Conservation (phyloP, 2,329 filamentous ascomycete species). For the Graphilbum ipis-grandicollis region DNA sequence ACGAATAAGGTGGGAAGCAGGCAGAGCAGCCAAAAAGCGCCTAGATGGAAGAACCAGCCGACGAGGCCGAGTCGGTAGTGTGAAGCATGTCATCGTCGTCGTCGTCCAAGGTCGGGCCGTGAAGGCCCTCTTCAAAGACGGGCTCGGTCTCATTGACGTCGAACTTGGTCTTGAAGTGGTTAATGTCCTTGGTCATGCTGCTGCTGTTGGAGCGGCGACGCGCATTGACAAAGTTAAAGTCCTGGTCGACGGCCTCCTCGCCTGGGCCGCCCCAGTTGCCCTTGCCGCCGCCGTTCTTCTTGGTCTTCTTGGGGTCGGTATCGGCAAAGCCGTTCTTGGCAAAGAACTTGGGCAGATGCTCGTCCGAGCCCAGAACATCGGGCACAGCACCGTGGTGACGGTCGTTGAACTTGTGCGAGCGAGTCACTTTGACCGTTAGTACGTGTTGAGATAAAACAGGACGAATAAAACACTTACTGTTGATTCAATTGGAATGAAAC, state of each 20-base stretch:
- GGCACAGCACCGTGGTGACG: constrained; percentile 71
- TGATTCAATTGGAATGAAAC: background rate
- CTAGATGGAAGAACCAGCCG: constrained; percentile 28
- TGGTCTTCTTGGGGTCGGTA: constrained; percentile 77
- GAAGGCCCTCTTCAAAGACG: constrained; percentile 75
- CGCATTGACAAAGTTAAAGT: constrained; percentile 68
- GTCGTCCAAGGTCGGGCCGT: constrained; percentile 47
- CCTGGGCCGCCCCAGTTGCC: constrained; percentile 84
- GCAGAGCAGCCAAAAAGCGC: too few relatives aligned
- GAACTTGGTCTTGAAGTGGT: constrained; percentile 91
- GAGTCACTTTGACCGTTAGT: constrained; percentile 54
- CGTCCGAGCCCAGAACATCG: constrained; percentile 45
- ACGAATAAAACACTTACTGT: background rate
- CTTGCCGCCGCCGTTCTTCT: constrained; percentile 89
- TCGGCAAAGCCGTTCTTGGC: constrained; percentile 71
- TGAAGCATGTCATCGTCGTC: constrained; percentile 40
- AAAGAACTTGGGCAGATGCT: constrained; percentile 81
- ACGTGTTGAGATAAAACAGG: too few relatives aligned
- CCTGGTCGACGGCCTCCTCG: constrained; percentile 66
- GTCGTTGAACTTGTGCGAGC: constrained; percentile 89
- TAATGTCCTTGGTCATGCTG: constrained; percentile 49
- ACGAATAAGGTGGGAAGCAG: too few relatives aligned
- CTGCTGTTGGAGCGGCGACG: constrained; percentile 90
- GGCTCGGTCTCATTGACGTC: constrained; percentile 79
- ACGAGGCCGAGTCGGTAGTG: constrained; percentile 43